Evolutionary conservation across 208 protist species (phyloP), one percentile per base, ranked within the genome.

Genomic region (Crithidia bombi): DNA sequence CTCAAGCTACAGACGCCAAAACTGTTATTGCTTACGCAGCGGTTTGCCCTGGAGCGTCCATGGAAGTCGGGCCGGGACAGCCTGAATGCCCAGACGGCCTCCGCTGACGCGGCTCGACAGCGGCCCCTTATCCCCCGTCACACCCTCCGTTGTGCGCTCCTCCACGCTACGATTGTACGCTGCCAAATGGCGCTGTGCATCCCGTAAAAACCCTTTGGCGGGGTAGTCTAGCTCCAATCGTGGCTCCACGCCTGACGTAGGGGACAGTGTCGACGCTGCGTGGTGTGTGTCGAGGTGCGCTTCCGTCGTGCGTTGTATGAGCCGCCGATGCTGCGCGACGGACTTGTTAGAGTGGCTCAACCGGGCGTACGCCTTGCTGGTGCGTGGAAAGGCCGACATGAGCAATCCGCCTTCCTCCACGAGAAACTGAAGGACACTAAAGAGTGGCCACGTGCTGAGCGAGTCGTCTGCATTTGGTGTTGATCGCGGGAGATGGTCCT

Each of bases 361-460:
- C 19, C 46, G 50, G 5, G 36, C 14, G 58, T 86, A 86, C 14
- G 81, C 83, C n/a, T 61, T 59, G 33, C 39, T 38, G 41, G 87
- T 65, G 1, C 63, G 75, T 32, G 89, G 89, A 65, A 90, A 91
- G 15, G 89, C 80, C 0, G 84, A 88, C 19, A 75, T 71, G 46
- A 89, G 74, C 21, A 94, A 52, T 2, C 89, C 89, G 1, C 69
- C 86, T 62, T 94, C 75, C 52, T 91, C 83, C 9, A 91, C 69
- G 2, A 94, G 66, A 77, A 94, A 92, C 44, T 87, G 75, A 23
- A 94, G 47, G 25, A 65, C 62, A 19, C 78, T 70, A 55, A 85
- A 92, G n/a, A 94, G 71, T 11, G 84, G 83, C 83, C 88, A 93
- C 23, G 83, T 88, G 56, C 82, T 82, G 30, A 82, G 61, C 14